phyloP scores from a whole-genome alignment of 371 early-diverging fungal species.

The Haplosporangium sp. region DNA sequence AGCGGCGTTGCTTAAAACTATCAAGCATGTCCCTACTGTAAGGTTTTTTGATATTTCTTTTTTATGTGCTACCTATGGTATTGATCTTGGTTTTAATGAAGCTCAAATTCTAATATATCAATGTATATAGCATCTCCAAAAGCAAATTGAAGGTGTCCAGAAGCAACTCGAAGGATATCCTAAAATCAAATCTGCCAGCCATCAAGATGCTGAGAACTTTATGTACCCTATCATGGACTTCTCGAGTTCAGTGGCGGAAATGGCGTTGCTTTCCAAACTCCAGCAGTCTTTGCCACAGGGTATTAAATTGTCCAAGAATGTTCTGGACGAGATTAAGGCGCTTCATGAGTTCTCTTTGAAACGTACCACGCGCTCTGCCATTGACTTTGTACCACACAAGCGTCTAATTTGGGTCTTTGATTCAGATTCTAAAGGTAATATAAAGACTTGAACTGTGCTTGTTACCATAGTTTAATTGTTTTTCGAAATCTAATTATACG shows the following conservation, averaged over 20 bases:
- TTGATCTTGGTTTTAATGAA: not conserved
- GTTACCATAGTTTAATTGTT: not conserved
- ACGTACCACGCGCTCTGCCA: conserved; percentile 70
- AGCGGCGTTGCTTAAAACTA: conserved; percentile 64
- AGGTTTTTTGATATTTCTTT: not conserved
- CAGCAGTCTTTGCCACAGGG: conserved; percentile 49
- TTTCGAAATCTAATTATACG: not conserved
- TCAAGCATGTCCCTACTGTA: conserved; percentile 68
- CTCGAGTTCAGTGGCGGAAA: conserved; percentile 64
- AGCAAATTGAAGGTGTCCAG: conserved; percentile 55
- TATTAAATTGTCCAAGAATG: conserved; percentile 21
- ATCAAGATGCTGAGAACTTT: conserved; percentile 37
- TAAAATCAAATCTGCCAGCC: conserved; percentile 31
- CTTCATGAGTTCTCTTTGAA: conserved; percentile 64
- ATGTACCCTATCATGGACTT: conserved; percentile 68
- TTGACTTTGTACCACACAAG: conserved; percentile 76
- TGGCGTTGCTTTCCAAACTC: conserved; percentile 64
- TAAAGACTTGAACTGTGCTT: not conserved
- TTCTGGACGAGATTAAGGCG: conserved; percentile 44
- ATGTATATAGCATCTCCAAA: conserved; percentile 45
- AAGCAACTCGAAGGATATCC: conserved; percentile 52
- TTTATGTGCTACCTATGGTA: not conserved
- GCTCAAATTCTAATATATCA: not conserved
- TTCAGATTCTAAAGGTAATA: conserved; percentile 48
- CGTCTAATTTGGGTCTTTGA: conserved; percentile 76